Evolutionary conservation across 768 basidiomycete genomes (phyloP).

Genomic region (Tricholoma bakamatsutake): DNA sequence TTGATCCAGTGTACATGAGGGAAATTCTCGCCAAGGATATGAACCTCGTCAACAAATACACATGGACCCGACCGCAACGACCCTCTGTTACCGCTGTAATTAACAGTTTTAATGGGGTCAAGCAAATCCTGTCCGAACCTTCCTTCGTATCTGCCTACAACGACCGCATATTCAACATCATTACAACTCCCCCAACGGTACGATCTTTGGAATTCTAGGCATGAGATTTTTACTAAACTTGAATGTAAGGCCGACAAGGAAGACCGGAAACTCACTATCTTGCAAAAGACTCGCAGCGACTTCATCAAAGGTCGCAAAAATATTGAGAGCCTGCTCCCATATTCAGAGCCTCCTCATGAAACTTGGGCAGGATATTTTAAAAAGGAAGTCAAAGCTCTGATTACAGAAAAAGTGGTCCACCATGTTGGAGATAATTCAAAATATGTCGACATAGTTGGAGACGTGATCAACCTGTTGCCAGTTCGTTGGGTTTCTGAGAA

Average conservation of each 20-base stretch:
- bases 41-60: conserved; percentile 40
- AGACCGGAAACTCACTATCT: background rate
- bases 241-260: background rate
- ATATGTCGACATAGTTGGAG: conserved; percentile 55
- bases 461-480: conserved; percentile 61
- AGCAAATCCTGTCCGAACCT: conserved; percentile 25
- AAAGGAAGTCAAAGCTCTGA: conserved; percentile 26
- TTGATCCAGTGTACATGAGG: conserved; percentile 51
- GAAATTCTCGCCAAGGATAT: conserved; percentile 27
- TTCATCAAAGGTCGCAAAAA: background rate
- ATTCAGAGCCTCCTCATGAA: background rate
- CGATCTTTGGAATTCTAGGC: conserved; percentile 9
- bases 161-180: conserved; percentile 25
- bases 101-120: conserved; percentile 27
- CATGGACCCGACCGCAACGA: conserved; percentile 47
- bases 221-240: background rate
- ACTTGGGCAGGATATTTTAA: conserved; percentile 26
- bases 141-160: conserved; percentile 29
- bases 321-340: conserved; percentile 11
- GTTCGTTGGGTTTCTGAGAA: conserved; percentile 54
- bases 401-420: conserved; percentile 29
- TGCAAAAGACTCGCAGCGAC: conserved; percentile 1
- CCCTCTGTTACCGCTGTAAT: conserved; percentile 21
- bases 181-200: conserved; percentile 19
- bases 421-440: conserved; percentile 20